phyloP scores from a whole-genome alignment of 352 stramenopile genomes.

The Thalassiosira oceanica region DNA sequence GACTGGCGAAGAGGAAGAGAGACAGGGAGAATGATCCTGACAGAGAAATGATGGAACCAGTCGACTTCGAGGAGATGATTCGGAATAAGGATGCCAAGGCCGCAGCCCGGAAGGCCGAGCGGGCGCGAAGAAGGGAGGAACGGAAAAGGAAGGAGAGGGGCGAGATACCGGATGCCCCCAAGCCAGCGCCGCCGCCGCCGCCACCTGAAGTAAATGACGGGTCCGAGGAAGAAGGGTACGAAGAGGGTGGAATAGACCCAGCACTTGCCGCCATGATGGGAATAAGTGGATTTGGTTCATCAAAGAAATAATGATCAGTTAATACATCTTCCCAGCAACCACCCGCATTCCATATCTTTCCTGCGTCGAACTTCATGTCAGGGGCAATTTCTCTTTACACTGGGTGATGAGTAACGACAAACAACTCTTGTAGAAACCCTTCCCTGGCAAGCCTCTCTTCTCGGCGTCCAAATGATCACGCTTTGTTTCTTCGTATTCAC shows the following conservation, averaged over 20 bases:
- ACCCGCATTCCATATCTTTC: too few relatives aligned
- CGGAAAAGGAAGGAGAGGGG: conserved; percentile 47
- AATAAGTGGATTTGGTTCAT: conserved; percentile 66
- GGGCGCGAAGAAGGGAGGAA: conserved; percentile 45
- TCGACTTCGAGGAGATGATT: conserved; percentile 59
- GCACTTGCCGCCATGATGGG: conserved; percentile 74
- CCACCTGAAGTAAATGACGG: background rate
- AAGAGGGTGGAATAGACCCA: conserved; percentile 34
- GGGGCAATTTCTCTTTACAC: too few relatives aligned
- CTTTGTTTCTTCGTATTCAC: too few relatives aligned
- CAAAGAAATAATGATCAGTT: conserved; percentile 26
- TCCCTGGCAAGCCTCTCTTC: too few relatives aligned
- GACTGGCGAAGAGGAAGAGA: conserved; percentile 43
- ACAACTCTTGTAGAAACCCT: too few relatives aligned
- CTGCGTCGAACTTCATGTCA: too few relatives aligned
- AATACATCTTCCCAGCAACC: too few relatives aligned
- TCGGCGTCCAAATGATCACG: too few relatives aligned
- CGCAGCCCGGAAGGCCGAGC: conserved; percentile 50
- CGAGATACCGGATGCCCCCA: conserved; percentile 12
- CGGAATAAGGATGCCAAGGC: conserved; percentile 65
- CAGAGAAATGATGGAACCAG: conserved; percentile 11
- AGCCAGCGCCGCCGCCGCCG: background rate
- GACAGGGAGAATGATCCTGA: conserved; percentile 13
- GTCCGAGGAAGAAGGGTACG: conserved; percentile 32
- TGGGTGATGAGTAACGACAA: too few relatives aligned